phyloP scores from a whole-genome alignment of 345 rosid species.

The Citrus sp. region DNA sequence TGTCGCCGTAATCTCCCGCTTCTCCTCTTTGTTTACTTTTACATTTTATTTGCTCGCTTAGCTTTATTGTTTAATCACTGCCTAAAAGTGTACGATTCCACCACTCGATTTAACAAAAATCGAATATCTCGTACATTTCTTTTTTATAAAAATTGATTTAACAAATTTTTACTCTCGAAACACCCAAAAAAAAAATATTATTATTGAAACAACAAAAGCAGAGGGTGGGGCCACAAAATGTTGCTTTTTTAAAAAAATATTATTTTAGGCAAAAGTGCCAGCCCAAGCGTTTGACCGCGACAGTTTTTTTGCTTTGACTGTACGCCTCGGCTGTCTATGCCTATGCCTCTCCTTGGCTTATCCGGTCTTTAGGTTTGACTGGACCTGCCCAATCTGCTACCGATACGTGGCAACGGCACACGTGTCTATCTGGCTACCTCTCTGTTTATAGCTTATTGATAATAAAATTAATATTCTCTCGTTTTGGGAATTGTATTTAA shows the following conservation, averaged over 20 bases:
- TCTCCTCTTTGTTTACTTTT: not conserved
- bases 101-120: slow-evolving; percentile 23
- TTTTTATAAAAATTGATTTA: not conserved
- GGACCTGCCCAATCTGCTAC: not conserved
- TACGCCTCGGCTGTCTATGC: slow-evolving; percentile 16
- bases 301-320: slow-evolving; percentile 35
- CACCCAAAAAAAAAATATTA: not conserved
- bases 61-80: not conserved
- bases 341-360: slow-evolving; percentile 7
- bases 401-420: not conserved
- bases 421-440: slow-evolving; percentile 11
- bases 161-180: not conserved
- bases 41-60: not conserved
- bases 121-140: slow-evolving; percentile 9
- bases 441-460: not conserved
- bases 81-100: not conserved
- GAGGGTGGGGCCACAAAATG: slow-evolving; percentile 22
- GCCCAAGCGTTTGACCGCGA: slow-evolving; percentile 47
- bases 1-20: slow-evolving; percentile 29
- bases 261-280: slow-evolving; percentile 37
- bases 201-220: not conserved
- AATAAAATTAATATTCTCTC: not conserved
- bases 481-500: not conserved
- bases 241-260: not conserved
- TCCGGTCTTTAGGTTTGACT: slow-evolving; percentile 30